Evolutionary conservation across 768 basidiomycete genomes (phyloP).

Genomic region (Mycena floridula): DNA sequence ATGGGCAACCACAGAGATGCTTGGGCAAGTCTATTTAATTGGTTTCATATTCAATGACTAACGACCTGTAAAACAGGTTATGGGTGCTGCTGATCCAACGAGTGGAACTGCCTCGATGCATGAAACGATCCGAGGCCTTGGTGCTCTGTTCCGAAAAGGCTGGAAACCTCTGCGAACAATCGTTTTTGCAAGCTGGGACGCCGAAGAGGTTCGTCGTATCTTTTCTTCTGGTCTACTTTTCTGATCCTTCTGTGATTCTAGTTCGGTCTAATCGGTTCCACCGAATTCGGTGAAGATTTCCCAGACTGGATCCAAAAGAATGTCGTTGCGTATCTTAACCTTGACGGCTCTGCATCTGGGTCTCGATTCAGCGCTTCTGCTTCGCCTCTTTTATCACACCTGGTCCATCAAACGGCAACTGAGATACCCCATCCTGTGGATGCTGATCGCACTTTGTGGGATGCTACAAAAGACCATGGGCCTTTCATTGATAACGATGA

Average conservation of each 20-base stretch:
- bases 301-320: constrained; percentile 44
- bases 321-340: constrained; percentile 60
- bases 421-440: constrained; percentile 54
- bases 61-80: constrained; percentile 21
- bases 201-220: constrained; percentile 49
- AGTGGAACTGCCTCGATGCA: constrained; percentile 52
- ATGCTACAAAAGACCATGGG: constrained; percentile 45
- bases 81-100: constrained; percentile 52
- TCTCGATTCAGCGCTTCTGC: constrained; percentile 43
- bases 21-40: constrained; percentile 5
- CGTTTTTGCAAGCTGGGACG: constrained; percentile 78
- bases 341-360: constrained; percentile 50
- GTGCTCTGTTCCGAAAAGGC: constrained; percentile 42
- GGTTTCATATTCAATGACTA: not conserved
- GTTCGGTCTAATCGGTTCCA: constrained; percentile 53
- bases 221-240: not conserved
- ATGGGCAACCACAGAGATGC: constrained; percentile 72
- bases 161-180: constrained; percentile 72
- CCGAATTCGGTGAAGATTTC: constrained; percentile 70
- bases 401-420: constrained; percentile 46
- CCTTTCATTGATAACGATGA: constrained; percentile 15
- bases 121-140: constrained; percentile 53
- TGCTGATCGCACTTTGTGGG: constrained; percentile 47
- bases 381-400: constrained; percentile 62
- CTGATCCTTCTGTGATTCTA: constrained; percentile 9